Base-by-base conservation (phyloP, 129 eudicot genomes). In the Centrapalus pauciflorus region DNA sequence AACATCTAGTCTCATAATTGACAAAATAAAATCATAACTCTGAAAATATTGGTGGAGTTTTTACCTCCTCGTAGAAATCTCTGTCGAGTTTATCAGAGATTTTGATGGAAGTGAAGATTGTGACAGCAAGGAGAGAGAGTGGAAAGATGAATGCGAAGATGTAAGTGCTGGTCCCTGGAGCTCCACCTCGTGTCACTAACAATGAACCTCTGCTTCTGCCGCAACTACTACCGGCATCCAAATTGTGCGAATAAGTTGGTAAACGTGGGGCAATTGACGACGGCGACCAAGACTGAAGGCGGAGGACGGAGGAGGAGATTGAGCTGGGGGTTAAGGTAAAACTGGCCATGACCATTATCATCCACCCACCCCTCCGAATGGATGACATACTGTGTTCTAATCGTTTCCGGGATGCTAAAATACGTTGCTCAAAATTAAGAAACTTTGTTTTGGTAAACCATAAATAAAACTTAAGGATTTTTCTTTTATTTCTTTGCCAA, bases 61-160 rank as follows among this genome's bases (percentile, higher is more conserved):
- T 13, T 75, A 87, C 98, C 95, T 91, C 98, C 64, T 88, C 85
- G 12, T 85, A 76, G 78, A 85, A 91, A 32, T 91, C 82, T 51
- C 78, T 55, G 69, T 91, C 98, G 46, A 91, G 98, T 75, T 80
- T 79, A 77, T 91, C 90, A 11, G 90, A 85, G 26, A 91, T 77
- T 51, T 71, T 57, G 7, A 77, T 33, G 29, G 98, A 64, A 23
- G 94, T 77, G 72, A 87, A 76, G 62, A 83, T 45, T 7, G 98
- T 91, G 0, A 78, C 80, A 5, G 85, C 95, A 56, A 91, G 84
- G 40, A 91, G 87, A 67, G 96, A 87, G 26, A 91, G 68, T 0
- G 98, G 98, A 54, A 91, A 79, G 4, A 83, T 72, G 64, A 91
- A 85, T 7, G 98, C 98, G 73, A 91, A 85, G 32, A 88, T 51